A percentile compares a stretch with the other conserved stretches of the same genome.
These are phyloP conservation scores for Yamadazyma atmosphaerica DNA, from an alignment of 1,139 yeast species.

Conservation along the genomic window DNA sequence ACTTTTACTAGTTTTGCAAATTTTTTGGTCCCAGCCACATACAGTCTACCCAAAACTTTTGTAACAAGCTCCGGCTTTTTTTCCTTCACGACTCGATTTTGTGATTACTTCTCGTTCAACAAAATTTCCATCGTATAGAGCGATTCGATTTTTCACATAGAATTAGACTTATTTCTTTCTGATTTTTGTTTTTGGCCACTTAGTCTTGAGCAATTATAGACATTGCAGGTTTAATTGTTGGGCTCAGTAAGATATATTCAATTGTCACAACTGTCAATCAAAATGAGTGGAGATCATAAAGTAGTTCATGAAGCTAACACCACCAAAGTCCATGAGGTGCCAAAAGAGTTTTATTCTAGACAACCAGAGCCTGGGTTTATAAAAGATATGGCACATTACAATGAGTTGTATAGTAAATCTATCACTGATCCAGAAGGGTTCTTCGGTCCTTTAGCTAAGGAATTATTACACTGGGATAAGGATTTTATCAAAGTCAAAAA, in stretches of 20 bases:
- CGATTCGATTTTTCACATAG: neutral
- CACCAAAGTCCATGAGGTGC: slow-evolving; percentile 63
- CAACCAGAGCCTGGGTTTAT: slow-evolving; percentile 61
- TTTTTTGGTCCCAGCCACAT: slow-evolving; percentile 3
- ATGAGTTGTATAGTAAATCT: slow-evolving; percentile 71
- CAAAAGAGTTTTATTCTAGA: slow-evolving; percentile 70
- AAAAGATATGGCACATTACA: slow-evolving; percentile 64
- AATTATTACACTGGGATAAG: slow-evolving; percentile 79
- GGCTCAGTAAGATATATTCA: too few relatives aligned
- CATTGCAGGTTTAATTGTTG: too few relatives aligned
- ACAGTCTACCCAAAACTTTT: slow-evolving; percentile 2
- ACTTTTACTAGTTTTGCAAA: neutral
- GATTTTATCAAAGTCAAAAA: slow-evolving; percentile 72
- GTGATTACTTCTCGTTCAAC: slow-evolving; percentile 3
- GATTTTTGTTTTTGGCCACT: neutral
- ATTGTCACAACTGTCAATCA: neutral
- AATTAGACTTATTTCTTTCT: neutral
- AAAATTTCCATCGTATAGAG: slow-evolving; percentile 1
- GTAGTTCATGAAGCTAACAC: slow-evolving; percentile 85
- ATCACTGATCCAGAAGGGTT: slow-evolving; percentile 79
- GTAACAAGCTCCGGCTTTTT: neutral
- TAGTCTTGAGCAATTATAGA: too few relatives aligned
- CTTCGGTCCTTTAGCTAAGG: slow-evolving; percentile 81
- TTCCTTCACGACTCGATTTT: slow-evolving; percentile 1
- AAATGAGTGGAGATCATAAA: slow-evolving; percentile 24